phyloP scores from a whole-genome alignment of 179 eudicot species.

The Corrigiola litoralis region DNA sequence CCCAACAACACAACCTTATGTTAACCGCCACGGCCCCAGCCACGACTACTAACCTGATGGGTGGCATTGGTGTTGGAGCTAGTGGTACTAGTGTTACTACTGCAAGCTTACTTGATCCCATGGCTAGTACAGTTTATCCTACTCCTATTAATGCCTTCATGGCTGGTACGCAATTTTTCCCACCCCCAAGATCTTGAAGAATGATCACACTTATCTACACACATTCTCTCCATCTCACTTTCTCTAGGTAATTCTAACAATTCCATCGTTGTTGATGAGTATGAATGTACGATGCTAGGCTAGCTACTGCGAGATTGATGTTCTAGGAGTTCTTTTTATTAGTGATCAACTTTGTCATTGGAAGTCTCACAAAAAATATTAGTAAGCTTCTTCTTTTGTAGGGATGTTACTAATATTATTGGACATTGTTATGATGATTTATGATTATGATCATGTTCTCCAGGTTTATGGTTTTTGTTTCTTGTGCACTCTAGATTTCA shows the following conservation, averaged over 20 bases:
- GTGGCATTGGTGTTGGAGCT: slow-evolving; percentile 14
- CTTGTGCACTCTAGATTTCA: not conserved
- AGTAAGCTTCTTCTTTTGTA: not conserved
- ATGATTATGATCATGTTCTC: slow-evolving; percentile 19
- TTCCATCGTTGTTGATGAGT: slow-evolving; percentile 16
- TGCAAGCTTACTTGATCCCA: slow-evolving; percentile 43
- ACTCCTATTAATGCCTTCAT: slow-evolving; percentile 70
- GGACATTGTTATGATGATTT: slow-evolving; percentile 10
- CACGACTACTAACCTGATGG: slow-evolving; percentile 22
- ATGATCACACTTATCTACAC: no score
- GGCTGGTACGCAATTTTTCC: slow-evolving; percentile 90
- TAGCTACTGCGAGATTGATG: not conserved
- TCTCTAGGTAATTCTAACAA: slow-evolving; percentile 4
- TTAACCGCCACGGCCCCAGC: slow-evolving; percentile 19
- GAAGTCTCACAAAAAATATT: slow-evolving; percentile 9
- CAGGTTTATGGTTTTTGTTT: not conserved
- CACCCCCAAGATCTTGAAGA: slow-evolving; percentile 68
- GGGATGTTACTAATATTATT: slow-evolving; percentile 3
- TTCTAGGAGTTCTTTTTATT: slow-evolving; percentile 4
- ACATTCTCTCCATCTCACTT: slow-evolving; percentile 7
- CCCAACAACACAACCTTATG: slow-evolving; percentile 33
- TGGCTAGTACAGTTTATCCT: slow-evolving; percentile 38
- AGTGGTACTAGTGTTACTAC: not conserved
- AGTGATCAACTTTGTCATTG: slow-evolving; percentile 16
- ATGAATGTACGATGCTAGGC: not conserved